A percentile compares a stretch with the other conserved stretches of the same genome.
These are phyloP conservation scores for Diacronema lutheri DNA, from an alignment of 78 protist species.

Conservation along the genomic window DNA sequence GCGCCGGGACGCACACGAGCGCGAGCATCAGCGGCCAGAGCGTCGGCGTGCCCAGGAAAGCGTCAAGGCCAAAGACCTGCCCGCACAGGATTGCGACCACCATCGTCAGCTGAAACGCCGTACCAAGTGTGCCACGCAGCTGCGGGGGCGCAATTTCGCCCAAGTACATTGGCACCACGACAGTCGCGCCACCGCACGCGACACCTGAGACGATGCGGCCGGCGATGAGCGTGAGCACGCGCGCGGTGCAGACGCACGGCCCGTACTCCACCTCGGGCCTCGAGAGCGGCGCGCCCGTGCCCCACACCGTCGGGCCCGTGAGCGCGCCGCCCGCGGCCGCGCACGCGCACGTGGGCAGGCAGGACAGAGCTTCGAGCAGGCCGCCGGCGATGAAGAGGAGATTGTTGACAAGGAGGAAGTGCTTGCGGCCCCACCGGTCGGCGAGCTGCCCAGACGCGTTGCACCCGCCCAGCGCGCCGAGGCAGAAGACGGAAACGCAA, in stretches of 20 bases:
- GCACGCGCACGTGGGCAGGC: neutral
- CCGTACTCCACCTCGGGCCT: too few relatives aligned
- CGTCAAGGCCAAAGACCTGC: neutral
- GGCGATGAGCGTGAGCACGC: neutral
- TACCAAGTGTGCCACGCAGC: constrained; percentile 28
- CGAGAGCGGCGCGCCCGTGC: too few relatives aligned
- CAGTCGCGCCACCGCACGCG: constrained; percentile 14
- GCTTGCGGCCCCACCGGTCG: constrained; percentile 2
- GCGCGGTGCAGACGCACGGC: neutral
- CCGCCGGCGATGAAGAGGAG: neutral
- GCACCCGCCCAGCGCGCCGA: constrained; percentile 13
- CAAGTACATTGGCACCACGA: constrained; percentile 15
- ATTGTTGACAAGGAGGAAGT: neutral
- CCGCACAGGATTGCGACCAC: neutral
- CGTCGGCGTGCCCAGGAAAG: neutral
- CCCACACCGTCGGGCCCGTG: neutral
- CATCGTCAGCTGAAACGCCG: neutral
- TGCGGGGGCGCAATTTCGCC: constrained; percentile 23
- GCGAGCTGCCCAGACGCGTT: neutral
- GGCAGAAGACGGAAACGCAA: neutral
- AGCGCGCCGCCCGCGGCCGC: neutral
- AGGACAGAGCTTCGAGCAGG: neutral
- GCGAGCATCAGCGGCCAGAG: neutral
- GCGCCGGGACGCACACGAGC: neutral
- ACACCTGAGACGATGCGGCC: neutral